Conservation (phyloP, 768 basidiomycete genomes). For the Trametes coccinea region DNA sequence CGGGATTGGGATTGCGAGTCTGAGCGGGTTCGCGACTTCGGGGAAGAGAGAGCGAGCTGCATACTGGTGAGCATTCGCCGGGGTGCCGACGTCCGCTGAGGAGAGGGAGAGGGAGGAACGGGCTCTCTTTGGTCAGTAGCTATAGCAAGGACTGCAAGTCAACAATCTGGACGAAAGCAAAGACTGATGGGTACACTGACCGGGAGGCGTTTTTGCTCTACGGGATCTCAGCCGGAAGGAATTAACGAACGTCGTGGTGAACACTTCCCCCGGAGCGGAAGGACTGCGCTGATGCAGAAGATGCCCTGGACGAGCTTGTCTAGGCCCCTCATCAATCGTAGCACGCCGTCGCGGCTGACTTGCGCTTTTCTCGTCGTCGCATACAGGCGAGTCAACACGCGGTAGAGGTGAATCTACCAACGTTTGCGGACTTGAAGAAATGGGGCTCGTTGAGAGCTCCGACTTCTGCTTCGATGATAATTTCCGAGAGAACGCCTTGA, state of each 20-base stretch:
- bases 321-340: not conserved
- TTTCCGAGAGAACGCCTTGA: constrained; percentile 13
- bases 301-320: not conserved
- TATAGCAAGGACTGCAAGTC: not conserved
- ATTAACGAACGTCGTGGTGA: constrained; percentile 22
- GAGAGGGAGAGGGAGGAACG: not conserved
- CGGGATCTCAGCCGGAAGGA: constrained; percentile 14
- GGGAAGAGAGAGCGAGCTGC: constrained; percentile 1
- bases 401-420: not conserved
- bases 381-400: not conserved
- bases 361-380: not conserved
- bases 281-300: not conserved
- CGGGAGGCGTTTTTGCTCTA: constrained; percentile 1
- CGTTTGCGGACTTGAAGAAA: not conserved
- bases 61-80: constrained; percentile 14
- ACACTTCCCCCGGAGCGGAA: constrained; percentile 7
- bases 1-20: constrained; percentile 7
- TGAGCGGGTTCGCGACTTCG: not conserved
- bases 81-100: constrained; percentile 1
- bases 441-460: not conserved
- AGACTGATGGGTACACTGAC: not conserved
- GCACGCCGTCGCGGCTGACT: not conserved
- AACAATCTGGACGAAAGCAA: not conserved
- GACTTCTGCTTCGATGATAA: constrained; percentile 9
- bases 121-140: not conserved